A percentile compares a stretch with the other conserved stretches of the same genome.
phyloP scores from a whole-genome alignment of 345 rosid genomes.

The Aquilaria yunnanensis region DNA sequence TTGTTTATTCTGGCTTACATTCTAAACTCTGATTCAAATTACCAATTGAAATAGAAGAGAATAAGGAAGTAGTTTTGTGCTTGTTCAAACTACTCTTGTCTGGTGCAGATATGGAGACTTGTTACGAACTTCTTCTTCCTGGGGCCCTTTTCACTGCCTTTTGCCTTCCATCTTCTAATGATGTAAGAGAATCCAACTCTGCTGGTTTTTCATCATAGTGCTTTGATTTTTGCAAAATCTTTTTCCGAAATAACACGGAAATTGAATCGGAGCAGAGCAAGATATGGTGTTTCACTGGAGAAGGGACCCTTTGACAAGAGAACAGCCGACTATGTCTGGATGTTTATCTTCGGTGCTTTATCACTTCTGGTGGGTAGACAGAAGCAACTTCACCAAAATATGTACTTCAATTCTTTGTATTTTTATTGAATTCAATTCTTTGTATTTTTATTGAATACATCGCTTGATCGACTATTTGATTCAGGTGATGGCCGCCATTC shows the following conservation, averaged over 20 bases:
- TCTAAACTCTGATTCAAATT: background rate
- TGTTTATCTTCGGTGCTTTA: conserved; percentile 61
- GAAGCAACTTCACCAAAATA: background rate
- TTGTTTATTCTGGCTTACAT: background rate
- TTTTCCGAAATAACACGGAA: too few species aligned
- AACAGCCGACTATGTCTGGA: conserved; percentile 65
- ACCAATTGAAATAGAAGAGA: too few species aligned
- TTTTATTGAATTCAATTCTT: background rate
- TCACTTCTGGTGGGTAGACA: conserved; percentile 42
- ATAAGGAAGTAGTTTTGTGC: background rate
- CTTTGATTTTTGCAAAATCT: too few species aligned
- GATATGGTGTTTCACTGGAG: conserved; percentile 55
- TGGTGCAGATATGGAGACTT: conserved; percentile 58
- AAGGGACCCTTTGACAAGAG: conserved; percentile 62
- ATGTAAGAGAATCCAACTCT: conserved; percentile 29
- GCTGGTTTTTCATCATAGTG: background rate
- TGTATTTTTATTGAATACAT: background rate
- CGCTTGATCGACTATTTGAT: conserved; percentile 1
- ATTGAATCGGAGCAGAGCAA: conserved; percentile 31
- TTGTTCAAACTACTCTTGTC: conserved; percentile 2
- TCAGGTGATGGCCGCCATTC: conserved; percentile 42
- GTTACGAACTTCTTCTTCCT: conserved; percentile 54
- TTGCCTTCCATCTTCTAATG: conserved; percentile 46
- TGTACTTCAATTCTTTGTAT: background rate
- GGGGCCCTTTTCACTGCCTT: conserved; percentile 42